These are phyloP conservation scores for Scenedesmus sp. DNA, from an alignment of 163 green algal species.

Conservation along the genomic window DNA sequence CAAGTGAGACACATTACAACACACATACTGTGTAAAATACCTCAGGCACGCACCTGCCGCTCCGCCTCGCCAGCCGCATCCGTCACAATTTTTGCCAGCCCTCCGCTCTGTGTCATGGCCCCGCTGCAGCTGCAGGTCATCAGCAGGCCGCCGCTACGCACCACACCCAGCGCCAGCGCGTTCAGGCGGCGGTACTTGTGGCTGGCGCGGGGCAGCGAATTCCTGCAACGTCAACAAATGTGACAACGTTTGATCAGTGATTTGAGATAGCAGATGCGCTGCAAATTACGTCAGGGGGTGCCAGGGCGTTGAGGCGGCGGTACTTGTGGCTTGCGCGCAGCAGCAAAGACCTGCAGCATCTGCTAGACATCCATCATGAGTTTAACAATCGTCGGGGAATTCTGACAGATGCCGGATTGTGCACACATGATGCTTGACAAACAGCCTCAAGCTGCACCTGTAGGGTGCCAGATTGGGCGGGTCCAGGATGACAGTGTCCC, in stretches of 20 bases:
- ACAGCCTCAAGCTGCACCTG: background rate
- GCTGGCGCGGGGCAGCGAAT: background rate
- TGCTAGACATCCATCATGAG: too few relatives aligned
- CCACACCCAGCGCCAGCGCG: conserved; percentile 79
- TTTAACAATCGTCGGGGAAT: too few relatives aligned
- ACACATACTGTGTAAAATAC: background rate
- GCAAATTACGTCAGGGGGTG: too few relatives aligned
- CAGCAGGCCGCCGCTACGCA: conserved; percentile 87
- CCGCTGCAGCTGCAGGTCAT: conserved; percentile 93
- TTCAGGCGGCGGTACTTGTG: conserved; percentile 89
- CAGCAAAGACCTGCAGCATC: too few relatives aligned
- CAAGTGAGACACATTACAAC: background rate
- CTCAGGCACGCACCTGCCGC: conserved; percentile 44
- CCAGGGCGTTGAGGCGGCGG: too few relatives aligned
- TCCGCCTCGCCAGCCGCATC: conserved; percentile 49
- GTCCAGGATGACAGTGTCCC: conserved; percentile 93
- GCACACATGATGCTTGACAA: too few relatives aligned
- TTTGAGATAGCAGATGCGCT: too few relatives aligned
- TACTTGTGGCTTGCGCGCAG: too few relatives aligned
- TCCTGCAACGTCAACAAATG: background rate
- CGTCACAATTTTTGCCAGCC: conserved; percentile 73
- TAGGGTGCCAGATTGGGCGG: conserved; percentile 91
- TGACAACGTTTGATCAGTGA: background rate
- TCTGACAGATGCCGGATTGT: too few relatives aligned
- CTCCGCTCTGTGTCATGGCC: conserved; percentile 82